phyloP scores from a whole-genome alignment of 1,284 basidiomycete species.

The Cystobasidium slooffiae region DNA sequence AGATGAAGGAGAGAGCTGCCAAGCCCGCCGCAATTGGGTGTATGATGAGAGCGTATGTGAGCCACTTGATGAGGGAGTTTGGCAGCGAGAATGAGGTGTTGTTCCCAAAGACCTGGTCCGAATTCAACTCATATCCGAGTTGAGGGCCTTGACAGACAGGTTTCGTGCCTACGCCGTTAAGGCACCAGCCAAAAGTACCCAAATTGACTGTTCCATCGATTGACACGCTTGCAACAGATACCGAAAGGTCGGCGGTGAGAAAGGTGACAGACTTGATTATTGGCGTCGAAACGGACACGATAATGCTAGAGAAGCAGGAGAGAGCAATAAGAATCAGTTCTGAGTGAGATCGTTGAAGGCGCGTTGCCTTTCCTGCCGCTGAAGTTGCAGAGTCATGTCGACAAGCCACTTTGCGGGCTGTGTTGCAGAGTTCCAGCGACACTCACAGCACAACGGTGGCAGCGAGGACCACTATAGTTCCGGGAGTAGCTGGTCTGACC shows the following conservation, averaged over 20 bases:
- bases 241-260: conserved; percentile 47
- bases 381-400: neutral
- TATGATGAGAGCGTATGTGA: conserved; percentile 52
- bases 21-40: conserved; percentile 52
- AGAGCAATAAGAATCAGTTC: neutral
- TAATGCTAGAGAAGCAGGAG: conserved; percentile 41
- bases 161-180: conserved; percentile 31
- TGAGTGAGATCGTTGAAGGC: too few relatives aligned
- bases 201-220: conserved; percentile 45
- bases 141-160: conserved; percentile 42
- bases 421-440: neutral
- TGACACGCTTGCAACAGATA: conserved; percentile 29
- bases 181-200: conserved; percentile 51
- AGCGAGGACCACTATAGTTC: conserved; percentile 49
- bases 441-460: conserved; percentile 48
- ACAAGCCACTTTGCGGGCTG: neutral
- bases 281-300: conserved; percentile 50
- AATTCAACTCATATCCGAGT: conserved; percentile 41
- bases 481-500: conserved; percentile 44
- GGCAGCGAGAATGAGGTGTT: conserved; percentile 42
- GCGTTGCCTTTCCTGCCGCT: too few relatives aligned
- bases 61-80: conserved; percentile 49
- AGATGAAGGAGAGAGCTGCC: conserved; percentile 45
- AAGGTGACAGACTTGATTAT: conserved; percentile 51
- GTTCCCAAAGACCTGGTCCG: conserved; percentile 27